Conservation (phyloP, 148 eudicot species). For the Rhododendron ferrugineum region DNA sequence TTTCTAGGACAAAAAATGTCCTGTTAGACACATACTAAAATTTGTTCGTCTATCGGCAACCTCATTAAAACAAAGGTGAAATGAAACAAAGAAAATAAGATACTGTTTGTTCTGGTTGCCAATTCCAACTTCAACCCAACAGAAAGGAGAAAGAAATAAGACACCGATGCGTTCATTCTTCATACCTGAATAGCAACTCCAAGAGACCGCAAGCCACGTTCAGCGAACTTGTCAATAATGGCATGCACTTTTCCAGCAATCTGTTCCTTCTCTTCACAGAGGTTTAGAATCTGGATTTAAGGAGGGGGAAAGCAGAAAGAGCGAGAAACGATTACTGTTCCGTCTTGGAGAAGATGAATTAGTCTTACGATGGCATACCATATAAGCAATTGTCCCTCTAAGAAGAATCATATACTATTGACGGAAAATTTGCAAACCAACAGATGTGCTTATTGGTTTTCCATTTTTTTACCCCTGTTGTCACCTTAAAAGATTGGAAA, state of each 20-base stretch:
- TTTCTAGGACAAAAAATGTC: not conserved
- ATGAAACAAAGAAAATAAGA: not conserved
- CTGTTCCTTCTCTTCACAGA: slow-evolving; percentile 49
- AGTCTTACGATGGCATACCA: not conserved
- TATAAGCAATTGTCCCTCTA: not conserved
- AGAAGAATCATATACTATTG: not conserved
- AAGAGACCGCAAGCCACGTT: slow-evolving; percentile 66
- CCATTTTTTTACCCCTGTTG: not conserved
- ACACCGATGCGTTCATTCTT: slow-evolving; percentile 18
- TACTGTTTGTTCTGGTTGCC: not conserved
- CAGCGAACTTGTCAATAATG: slow-evolving; percentile 67
- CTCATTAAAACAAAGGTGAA: not conserved
- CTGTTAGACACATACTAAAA: not conserved
- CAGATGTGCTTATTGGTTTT: not conserved
- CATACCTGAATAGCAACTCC: slow-evolving; percentile 67
- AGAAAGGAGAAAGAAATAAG: not conserved
- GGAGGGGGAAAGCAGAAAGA: slow-evolving; percentile 2
- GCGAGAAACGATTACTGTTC: not conserved
- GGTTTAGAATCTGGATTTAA: slow-evolving; percentile 45
- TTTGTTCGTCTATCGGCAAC: not conserved
- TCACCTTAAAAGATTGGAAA: not conserved
- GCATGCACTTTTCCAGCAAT: slow-evolving; percentile 51
- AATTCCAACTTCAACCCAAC: slow-evolving; percentile 1
- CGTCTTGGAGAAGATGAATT: not conserved
- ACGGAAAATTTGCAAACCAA: not conserved